Percentiles rank a stretch among this genome's conserved stretches.
Conservation (phyloP, 352 stramenopile genomes). For the Globisporangium okanoganense region DNA sequence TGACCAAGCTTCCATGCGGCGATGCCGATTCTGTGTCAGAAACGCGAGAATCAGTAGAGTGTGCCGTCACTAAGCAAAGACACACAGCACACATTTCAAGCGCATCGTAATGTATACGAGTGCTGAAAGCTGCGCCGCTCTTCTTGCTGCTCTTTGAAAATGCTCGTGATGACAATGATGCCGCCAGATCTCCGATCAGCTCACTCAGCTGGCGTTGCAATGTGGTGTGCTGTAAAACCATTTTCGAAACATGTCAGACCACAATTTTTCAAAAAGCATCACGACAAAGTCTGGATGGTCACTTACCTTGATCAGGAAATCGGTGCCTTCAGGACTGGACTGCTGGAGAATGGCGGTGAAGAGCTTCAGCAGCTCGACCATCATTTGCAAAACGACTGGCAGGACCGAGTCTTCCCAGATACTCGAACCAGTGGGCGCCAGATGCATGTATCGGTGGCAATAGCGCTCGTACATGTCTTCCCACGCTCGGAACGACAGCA, state of each 20-base stretch:
- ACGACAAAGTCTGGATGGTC: neutral
- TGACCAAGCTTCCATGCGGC: neutral
- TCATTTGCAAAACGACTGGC: conserved; percentile 32
- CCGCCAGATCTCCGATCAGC: conserved; percentile 27
- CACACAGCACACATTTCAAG: conserved; percentile 14
- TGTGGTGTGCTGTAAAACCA: conserved; percentile 34
- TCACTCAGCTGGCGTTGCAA: conserved; percentile 38
- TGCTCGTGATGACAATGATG: conserved; percentile 15
- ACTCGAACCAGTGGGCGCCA: conserved; percentile 13
- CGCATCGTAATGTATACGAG: conserved; percentile 11
- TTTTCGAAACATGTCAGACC: neutral
- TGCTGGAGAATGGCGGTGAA: conserved; percentile 30
- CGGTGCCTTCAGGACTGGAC: conserved; percentile 14
- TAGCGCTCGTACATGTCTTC: conserved; percentile 25
- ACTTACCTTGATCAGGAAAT: conserved; percentile 31
- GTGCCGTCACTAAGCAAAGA: conserved; percentile 6
- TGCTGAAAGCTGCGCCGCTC: neutral
- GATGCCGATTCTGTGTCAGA: neutral
- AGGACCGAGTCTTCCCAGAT: conserved; percentile 33
- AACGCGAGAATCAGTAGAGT: neutral
- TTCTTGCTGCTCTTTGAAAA: neutral
- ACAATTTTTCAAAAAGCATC: neutral
- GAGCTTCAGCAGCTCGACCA: conserved; percentile 32
- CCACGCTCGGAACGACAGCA: conserved; percentile 40
- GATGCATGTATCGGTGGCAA: conserved; percentile 23